These are phyloP conservation scores for Rhizophora mangle DNA, from an alignment of 345 rosid species.

Conservation along the genomic window DNA sequence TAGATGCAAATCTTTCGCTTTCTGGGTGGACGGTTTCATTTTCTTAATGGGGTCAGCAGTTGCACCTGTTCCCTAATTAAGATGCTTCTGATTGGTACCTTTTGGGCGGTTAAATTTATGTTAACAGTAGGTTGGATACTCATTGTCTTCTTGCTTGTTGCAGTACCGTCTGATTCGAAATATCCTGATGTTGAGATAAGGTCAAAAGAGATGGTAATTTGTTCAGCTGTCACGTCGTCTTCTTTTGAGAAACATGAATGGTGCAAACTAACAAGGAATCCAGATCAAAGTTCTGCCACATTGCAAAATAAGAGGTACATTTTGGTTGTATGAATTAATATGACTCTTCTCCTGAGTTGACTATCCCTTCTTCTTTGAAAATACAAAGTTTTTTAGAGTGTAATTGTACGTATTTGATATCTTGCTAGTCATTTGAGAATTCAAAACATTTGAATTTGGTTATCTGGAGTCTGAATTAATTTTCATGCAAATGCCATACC, in stretches of 20 bases:
- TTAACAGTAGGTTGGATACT: neutral
- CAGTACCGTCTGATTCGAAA: slow-evolving; percentile 66
- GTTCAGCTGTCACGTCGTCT: slow-evolving; percentile 50
- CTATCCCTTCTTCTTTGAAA: neutral
- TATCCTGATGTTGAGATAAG: slow-evolving; percentile 62
- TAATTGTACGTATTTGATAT: too few relatives aligned
- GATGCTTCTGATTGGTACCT: neutral
- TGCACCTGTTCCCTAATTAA: neutral
- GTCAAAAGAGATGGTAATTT: slow-evolving; percentile 50
- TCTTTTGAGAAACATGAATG: slow-evolving; percentile 56
- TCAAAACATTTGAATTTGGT: neutral
- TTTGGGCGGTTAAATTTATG: neutral
- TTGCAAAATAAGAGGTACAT: slow-evolving; percentile 63
- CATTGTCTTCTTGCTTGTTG: slow-evolving; percentile 19
- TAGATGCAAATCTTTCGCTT: neutral
- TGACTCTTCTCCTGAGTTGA: neutral
- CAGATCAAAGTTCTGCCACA: slow-evolving; percentile 51
- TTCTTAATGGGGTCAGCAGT: neutral
- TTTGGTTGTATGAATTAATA: neutral
- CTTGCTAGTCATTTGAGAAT: neutral
- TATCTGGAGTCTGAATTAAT: neutral
- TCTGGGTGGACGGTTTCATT: neutral
- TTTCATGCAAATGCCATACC: neutral
- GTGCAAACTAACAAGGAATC: slow-evolving; percentile 72
- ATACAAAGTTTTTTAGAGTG: too few relatives aligned